Percentiles rank a stretch among this genome's conserved stretches.
phyloP scores from a whole-genome alignment of 805 yeast genomes.

The Pichia manshurica region DNA sequence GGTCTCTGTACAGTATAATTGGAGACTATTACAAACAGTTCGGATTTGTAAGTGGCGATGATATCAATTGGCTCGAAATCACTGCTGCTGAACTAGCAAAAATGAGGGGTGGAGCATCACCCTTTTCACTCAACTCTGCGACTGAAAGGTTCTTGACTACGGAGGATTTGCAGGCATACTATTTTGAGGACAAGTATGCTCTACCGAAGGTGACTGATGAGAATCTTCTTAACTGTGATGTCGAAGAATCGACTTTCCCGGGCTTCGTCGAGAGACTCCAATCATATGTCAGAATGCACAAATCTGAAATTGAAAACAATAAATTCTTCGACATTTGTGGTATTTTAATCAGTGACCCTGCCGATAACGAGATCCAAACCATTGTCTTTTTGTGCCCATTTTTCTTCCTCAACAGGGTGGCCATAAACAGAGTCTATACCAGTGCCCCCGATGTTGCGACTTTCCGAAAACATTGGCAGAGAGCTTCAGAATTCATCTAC shows the following conservation, averaged over 20 bases:
- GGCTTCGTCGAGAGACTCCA: constrained; percentile 1
- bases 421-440: constrained; percentile 5
- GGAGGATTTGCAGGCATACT: constrained; percentile 5
- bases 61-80: background rate
- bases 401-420: background rate
- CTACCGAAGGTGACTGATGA: background rate
- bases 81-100: background rate
- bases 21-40: constrained; percentile 8
- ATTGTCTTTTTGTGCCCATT: constrained; percentile 5
- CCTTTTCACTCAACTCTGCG: background rate
- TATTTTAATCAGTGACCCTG: background rate
- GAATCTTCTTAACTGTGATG: constrained; percentile 1
- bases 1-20: constrained; percentile 12
- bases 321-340: constrained; percentile 6
- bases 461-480: constrained; percentile 3
- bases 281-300: background rate
- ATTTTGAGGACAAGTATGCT: background rate
- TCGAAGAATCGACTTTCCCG: background rate
- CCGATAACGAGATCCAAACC: background rate
- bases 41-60: constrained; percentile 7
- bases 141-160: background rate
- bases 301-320: background rate
- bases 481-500: constrained; percentile 4
- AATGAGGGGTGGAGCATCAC: background rate
- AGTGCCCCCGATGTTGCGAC: background rate